Evolutionary conservation across 768 basidiomycete genomes (phyloP).

Genomic region (Clavaria fumosa): DNA sequence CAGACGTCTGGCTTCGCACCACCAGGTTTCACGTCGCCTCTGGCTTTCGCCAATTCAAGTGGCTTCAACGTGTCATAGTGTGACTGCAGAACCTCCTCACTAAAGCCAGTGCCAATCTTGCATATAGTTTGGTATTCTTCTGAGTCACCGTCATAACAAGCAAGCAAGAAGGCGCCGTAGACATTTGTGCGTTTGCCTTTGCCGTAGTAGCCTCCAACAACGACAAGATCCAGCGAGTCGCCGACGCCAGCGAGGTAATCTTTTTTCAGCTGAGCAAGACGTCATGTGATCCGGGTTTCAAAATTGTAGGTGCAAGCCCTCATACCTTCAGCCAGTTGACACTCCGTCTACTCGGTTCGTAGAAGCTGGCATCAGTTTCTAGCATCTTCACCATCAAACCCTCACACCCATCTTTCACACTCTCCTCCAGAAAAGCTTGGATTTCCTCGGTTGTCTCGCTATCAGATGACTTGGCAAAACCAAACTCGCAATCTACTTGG

Average conservation of each 20-base stretch:
- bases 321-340: conserved; percentile 96
- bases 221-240: conserved; percentile 92
- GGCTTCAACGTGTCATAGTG: conserved; percentile 76
- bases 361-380: conserved; percentile 78
- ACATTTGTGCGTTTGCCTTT: conserved; percentile 96
- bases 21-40: conserved; percentile 78
- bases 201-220: conserved; percentile 95
- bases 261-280: conserved; percentile 69
- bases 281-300: conserved; percentile 3
- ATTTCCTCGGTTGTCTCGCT: conserved; percentile 86
- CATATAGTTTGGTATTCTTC: conserved; percentile 96
- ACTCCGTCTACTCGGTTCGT: conserved; percentile 89
- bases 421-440: conserved; percentile 85
- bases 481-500: conserved; percentile 76
- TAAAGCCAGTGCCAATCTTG: conserved; percentile 98
- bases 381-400: conserved; percentile 99
- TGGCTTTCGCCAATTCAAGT: conserved; percentile 49
- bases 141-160: conserved; percentile 88
- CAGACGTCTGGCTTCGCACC: conserved; percentile 94
- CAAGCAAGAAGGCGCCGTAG: conserved; percentile 94
- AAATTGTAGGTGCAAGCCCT: not conserved
- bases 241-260: conserved; percentile 95
- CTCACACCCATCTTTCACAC: conserved; percentile 96
- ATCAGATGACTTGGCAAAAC: conserved; percentile 86
- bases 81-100: conserved; percentile 71